These are phyloP conservation scores for Oemleria cerasiformis DNA, from an alignment of 306 rosid species.

Conservation along the genomic window DNA sequence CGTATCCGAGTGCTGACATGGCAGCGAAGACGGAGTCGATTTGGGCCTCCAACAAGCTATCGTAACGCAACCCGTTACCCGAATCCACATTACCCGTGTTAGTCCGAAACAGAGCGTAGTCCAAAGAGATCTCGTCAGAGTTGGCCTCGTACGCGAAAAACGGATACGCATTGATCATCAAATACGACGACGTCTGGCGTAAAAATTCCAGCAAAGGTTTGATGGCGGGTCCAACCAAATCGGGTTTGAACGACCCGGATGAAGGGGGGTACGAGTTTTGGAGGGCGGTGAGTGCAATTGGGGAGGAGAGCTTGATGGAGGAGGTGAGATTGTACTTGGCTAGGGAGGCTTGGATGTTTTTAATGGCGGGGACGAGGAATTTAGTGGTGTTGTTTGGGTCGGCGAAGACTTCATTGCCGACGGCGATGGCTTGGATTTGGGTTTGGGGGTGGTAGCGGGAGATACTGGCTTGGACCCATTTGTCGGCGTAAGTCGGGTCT, in stretches of 20 bases:
- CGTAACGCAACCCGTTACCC: slow-evolving; percentile 60
- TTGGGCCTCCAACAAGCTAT: slow-evolving; percentile 63
- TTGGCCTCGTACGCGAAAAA: slow-evolving; percentile 61
- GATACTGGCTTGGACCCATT: slow-evolving; percentile 66
- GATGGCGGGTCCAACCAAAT: slow-evolving; percentile 57
- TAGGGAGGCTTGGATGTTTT: slow-evolving; percentile 50
- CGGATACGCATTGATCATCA: slow-evolving; percentile 78
- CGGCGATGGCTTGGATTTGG: slow-evolving; percentile 65
- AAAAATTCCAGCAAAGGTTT: slow-evolving; percentile 65
- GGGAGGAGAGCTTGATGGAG: slow-evolving; percentile 63
- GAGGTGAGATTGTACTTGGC: slow-evolving; percentile 34
- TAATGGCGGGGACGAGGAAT: slow-evolving; percentile 73
- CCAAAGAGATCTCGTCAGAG: slow-evolving; percentile 46
- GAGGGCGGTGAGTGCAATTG: slow-evolving; percentile 59
- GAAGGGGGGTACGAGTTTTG: slow-evolving; percentile 68
- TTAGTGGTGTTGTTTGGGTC: slow-evolving; percentile 60
- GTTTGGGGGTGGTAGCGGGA: slow-evolving; percentile 52
- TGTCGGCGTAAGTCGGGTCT: slow-evolving; percentile 61
- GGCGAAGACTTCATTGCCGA: slow-evolving; percentile 82
- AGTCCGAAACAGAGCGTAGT: slow-evolving; percentile 52
- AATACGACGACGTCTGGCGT: slow-evolving; percentile 46
- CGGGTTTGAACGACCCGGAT: slow-evolving; percentile 68
- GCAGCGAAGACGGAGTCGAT: slow-evolving; percentile 80
- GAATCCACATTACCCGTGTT: slow-evolving; percentile 69
- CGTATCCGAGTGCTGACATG: slow-evolving; percentile 55